These are phyloP conservation scores for Aspergillus ellipticus DNA, from an alignment of 495 filamentous ascomycete genomes.

Conservation along the genomic window DNA sequence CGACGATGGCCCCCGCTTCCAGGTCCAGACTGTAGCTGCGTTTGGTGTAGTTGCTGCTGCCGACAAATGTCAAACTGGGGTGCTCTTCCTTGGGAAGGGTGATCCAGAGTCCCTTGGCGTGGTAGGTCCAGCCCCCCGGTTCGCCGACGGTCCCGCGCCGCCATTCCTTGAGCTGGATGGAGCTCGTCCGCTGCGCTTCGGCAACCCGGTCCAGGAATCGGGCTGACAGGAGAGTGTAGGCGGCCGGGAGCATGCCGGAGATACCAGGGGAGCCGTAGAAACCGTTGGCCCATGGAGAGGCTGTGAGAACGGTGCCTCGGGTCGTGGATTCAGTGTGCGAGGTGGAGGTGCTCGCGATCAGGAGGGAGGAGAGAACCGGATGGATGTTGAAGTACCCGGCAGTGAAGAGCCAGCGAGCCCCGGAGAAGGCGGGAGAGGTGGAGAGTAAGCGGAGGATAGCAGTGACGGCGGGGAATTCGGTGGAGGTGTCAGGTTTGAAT, in stretches of 20 bases:
- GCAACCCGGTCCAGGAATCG: constrained; percentile 73
- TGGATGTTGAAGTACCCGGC: constrained; percentile 98
- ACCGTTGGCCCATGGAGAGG: constrained; percentile 92
- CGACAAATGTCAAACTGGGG: constrained; percentile 79
- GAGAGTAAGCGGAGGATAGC: constrained; percentile 66
- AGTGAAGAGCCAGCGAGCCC: constrained; percentile 88
- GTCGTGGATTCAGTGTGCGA: constrained; percentile 36
- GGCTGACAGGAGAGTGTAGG: constrained; percentile 82
- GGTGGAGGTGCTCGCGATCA: constrained; percentile 59
- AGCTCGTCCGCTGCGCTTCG: constrained; percentile 52
- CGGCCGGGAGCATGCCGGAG: constrained; percentile 82
- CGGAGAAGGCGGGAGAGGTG: constrained; percentile 49
- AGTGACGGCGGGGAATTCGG: constrained; percentile 78
- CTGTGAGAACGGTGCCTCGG: constrained; percentile 80
- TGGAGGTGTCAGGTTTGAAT: constrained; percentile 73
- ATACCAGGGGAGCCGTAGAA: constrained; percentile 89
- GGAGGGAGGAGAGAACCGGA: constrained; percentile 68
- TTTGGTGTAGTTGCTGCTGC: constrained; percentile 94
- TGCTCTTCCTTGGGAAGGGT: constrained; percentile 57
- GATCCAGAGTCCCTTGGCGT: constrained; percentile 95
- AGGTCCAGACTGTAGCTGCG: constrained; percentile 88
- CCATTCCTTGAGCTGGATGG: constrained; percentile 85
- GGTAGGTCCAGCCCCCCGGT: constrained; percentile 90
- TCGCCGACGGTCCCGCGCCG: constrained; percentile 73
- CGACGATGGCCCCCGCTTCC: constrained; percentile 78